Base-by-base conservation (phyloP, 2,329 filamentous ascomycete genomes). In the Phialophora expanda region DNA sequence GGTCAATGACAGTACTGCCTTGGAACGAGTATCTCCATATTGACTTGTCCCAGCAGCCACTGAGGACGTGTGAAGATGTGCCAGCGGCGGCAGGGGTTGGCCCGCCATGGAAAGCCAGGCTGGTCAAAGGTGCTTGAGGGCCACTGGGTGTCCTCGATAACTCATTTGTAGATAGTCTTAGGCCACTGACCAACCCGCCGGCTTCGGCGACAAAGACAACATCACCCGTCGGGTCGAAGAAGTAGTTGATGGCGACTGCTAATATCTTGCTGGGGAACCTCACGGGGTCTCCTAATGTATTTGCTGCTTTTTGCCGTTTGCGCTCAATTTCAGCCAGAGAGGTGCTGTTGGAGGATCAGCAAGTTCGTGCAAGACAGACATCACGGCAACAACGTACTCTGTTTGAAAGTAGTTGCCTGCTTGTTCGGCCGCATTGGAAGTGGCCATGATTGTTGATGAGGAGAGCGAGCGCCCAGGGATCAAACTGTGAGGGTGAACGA, bases 1-100 rank as follows among this genome's bases (percentile, higher is more conserved):
- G 63, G 30, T 59, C 60, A 44, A 62, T 62, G 11, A 65, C 38
- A 14, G 86, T 83, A 77, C 98, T 94, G 4, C 92, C 93, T 65
- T 85, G 84, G 83, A 81, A 82, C 0, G 81, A 78, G 90, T 92
- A 97, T 34, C 90, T 90, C 89, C 93, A 97, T 65, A 98, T 85
- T 22, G 87, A 85, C 80, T 96, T 97, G 79, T 99, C 94, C 95
- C 95, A 99, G 66, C 89, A 95, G 38, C 93, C 94, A 26, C 92
- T 92, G 77, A 92, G 97, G 11, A 97, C 75, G 1, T 84, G 90
- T 26, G 65, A 66, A 32, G 62, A 55, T 12, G 61, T 54, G 30
- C 62, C 65, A 28, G 44, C 22, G n/a, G 78, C 66, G 82, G 83
- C 28, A 80, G 38, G 38, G 17, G 38, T 44, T 8, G 14, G 38